Evolutionary conservation across 371 early-diverging fungal species (phyloP), one percentile per base, ranked within the genome.

Genomic region (Mucor saturninus): DNA sequence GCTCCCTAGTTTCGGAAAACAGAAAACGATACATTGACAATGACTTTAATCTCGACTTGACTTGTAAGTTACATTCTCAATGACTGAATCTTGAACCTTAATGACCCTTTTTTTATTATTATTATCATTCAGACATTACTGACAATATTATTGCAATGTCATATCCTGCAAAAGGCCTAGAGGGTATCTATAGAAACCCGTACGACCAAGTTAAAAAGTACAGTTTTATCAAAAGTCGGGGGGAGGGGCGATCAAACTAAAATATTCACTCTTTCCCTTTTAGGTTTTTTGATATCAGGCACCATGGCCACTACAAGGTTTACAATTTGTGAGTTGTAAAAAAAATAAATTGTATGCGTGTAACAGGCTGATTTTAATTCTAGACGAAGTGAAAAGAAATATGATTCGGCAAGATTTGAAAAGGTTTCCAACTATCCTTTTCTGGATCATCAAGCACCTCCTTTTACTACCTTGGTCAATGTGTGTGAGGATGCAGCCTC

Each of bases 381-480:
- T 21, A 86, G 87, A 29, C 82, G 88, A n/a, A 77, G 78, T 5
- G 88, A 88, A 62, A 79, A 79, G 50, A 60, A 64, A 11, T 88
- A 88, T 59, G 72, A 77, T 42, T 30, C 53, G 7, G 49, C 59
- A 13, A 49, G 37, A 9, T 70, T 65, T 56, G 59, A 65, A 14
- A 21, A 65, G 76, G 85, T 77, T 52, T 72, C 80, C 8, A 74
- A 71, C 35, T 90, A 81, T 66, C 84, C 88, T 0, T 89, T 90
- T 61, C 74, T 77, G 11, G 91, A 91, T 59, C 91, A 91, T 68
- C 82, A 85, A 40, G 83, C 89, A 2, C 91, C 91, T 2, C 85
- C 88, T 3, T 81, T 91, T 54, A 60, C 75, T 9, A 46, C 82
- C 2, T 65, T 91, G 40, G 66, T 76, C 35, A 65, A 75, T 0